Base-by-base conservation (phyloP, 2,329 filamentous ascomycete species). In the Pleomassaria siparia region DNA sequence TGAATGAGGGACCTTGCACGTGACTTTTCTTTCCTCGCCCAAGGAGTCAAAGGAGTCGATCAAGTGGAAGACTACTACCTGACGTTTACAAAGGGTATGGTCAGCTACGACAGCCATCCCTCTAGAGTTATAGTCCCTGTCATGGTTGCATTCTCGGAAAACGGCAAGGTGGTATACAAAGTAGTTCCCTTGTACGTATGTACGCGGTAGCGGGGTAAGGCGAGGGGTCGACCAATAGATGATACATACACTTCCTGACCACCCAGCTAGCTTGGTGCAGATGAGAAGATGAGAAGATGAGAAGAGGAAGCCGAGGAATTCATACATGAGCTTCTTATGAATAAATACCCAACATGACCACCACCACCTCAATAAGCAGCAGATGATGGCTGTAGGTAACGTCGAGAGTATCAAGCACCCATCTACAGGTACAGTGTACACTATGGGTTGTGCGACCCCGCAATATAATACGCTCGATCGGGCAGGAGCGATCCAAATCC, bases 381-480 rank as follows among this genome's bases (percentile, higher is more conserved):
- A n/a, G n/a, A n/a, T n/a, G n/a, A n/a, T n/a, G n/a, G n/a, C n/a
- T n/a, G n/a, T n/a, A 43, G 40, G 47, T 43, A 50, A 42, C 29
- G 22, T 37, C 29, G 25, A 33, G n/a, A n/a, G n/a, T n/a, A n/a
- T 13, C 36, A 47, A 8, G 26, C 6, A 18, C 15, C 32, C 12
- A 51, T 48, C 42, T 39, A 44, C 42, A 49, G 42, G 49, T 44
- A 54, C 46, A 40, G 44, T n/a, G 39, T 53, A 42, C 43, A 49
- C n/a, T n/a, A n/a, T n/a, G n/a, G n/a, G n/a, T n/a, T n/a, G n/a
- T n/a, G n/a, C 44, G 54, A 64, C 62, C 62, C 62, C 62, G 62
- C 62, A 62, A 56, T 54, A 40, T 52, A 54, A 15, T 42, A 37
- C 42, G 39, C 54, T 60, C 46, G 50, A 55, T 51, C 30, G 51